Conservation (phyloP, 176 grass and related monocot species). For the Cocos nucifera region DNA sequence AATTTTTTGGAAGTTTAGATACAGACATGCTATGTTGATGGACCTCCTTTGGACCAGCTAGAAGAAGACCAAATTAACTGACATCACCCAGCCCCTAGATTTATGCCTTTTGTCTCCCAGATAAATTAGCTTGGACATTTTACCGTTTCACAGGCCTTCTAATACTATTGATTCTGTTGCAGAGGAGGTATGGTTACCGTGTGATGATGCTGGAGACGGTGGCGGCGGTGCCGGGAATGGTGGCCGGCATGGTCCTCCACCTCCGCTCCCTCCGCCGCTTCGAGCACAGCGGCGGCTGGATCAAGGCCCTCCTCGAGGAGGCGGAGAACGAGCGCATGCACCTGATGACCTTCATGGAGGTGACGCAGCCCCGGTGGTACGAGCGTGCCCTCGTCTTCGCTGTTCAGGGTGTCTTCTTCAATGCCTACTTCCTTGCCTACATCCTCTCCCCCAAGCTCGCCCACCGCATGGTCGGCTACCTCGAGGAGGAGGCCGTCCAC, state of each 20-base stretch:
- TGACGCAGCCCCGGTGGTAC: constrained; percentile 56
- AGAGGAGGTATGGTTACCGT: constrained; percentile 68
- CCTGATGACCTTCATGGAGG: constrained; percentile 88
- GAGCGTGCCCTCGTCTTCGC: constrained; percentile 49
- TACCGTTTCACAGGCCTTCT: too few species aligned
- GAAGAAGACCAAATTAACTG: too few species aligned
- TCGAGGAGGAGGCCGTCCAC: constrained; percentile 77
- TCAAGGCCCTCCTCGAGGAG: constrained; percentile 58
- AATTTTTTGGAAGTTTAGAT: too few species aligned
- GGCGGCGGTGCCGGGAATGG: constrained; percentile 82
- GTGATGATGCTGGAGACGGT: constrained; percentile 81
- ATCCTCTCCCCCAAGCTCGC: constrained; percentile 52
- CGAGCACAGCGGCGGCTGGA: constrained; percentile 72
- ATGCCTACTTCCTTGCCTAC: constrained; percentile 47
- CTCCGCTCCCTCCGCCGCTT: constrained; percentile 65
- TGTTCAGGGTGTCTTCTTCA: constrained; percentile 70
- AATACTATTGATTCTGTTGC: background rate
- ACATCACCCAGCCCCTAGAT: too few species aligned
- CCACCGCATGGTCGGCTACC: constrained; percentile 73
- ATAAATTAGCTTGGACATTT: too few species aligned
- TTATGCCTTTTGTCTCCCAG: too few species aligned
- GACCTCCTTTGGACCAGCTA: too few species aligned
- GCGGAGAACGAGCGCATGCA: constrained; percentile 83
- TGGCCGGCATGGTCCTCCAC: constrained; percentile 66
- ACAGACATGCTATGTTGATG: too few species aligned